Conservation (phyloP, 2,329 filamentous ascomycete species). For the Nigrospora osmanthi region DNA sequence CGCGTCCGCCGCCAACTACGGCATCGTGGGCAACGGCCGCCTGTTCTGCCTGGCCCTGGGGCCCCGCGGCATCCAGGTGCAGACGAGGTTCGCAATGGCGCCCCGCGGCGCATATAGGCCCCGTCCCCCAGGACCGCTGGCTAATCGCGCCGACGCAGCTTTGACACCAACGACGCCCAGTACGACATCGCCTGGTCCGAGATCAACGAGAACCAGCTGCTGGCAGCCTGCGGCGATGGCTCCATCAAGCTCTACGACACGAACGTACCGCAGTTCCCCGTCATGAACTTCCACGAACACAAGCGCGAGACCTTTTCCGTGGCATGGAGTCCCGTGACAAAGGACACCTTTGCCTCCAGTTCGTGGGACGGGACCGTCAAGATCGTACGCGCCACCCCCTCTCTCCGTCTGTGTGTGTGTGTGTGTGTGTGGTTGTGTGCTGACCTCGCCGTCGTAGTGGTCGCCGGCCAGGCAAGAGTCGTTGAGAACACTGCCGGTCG, state of each 20-base stretch:
- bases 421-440: background rate
- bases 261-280: conserved; percentile 68
- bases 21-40: conserved; percentile 90
- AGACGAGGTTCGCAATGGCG: conserved; percentile 58
- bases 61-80: conserved; percentile 71
- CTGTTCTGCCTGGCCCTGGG: conserved; percentile 80
- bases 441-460: conserved; percentile 48
- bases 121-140: background rate
- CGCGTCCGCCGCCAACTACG: conserved; percentile 87
- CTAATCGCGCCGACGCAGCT: conserved; percentile 40
- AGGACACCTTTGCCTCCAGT: conserved; percentile 82
- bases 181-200: conserved; percentile 96
- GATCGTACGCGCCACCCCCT: conserved; percentile 46
- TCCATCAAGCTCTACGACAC: conserved; percentile 93
- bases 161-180: conserved; percentile 93
- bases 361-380: conserved; percentile 97
- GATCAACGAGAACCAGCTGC: conserved; percentile 88
- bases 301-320: conserved; percentile 89
- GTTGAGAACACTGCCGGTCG: conserved; percentile 79
- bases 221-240: conserved; percentile 85
- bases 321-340: conserved; percentile 84
- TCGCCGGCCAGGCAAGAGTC: conserved; percentile 69
- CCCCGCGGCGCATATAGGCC: background rate
- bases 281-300: conserved; percentile 91
- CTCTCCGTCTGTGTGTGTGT: too few species aligned